Conservation (phyloP, 2,329 filamentous ascomycete genomes). For the Pleochaeta shiraiana region DNA sequence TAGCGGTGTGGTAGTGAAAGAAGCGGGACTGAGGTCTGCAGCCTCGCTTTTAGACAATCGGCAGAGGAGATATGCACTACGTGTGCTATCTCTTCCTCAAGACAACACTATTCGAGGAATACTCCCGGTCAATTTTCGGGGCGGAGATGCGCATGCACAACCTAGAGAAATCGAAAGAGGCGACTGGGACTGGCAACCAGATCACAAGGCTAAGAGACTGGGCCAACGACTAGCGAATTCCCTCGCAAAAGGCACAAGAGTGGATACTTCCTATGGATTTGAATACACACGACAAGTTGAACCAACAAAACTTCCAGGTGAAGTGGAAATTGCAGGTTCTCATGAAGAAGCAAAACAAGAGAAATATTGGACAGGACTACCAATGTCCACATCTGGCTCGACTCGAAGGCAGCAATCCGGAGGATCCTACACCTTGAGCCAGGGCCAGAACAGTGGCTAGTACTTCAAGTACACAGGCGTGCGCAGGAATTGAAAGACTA, state of each 20-base stretch:
- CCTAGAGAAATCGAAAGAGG: neutral
- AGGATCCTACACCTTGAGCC: neutral
- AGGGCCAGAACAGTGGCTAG: neutral
- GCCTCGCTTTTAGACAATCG: neutral
- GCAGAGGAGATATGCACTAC: neutral
- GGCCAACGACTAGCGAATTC: neutral
- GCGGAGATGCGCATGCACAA: neutral
- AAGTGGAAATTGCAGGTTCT: neutral
- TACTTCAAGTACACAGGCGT: neutral
- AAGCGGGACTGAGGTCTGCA: neutral
- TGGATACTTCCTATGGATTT: neutral
- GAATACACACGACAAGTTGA: neutral
- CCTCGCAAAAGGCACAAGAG: neutral
- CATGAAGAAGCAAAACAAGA: neutral
- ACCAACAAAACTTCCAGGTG: neutral
- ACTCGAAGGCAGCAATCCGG: neutral
- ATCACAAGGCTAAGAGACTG: neutral
- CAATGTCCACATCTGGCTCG: neutral
- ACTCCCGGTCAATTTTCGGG: neutral
- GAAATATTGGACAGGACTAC: neutral
- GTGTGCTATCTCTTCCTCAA: neutral
- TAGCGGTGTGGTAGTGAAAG: neutral
- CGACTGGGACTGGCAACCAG: neutral
- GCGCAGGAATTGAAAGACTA: neutral
- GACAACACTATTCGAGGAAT: neutral